Evolutionary conservation across 2,329 filamentous ascomycete species (phyloP), one percentile per base, ranked within the genome.

Genomic region (Alternaria sp.): DNA sequence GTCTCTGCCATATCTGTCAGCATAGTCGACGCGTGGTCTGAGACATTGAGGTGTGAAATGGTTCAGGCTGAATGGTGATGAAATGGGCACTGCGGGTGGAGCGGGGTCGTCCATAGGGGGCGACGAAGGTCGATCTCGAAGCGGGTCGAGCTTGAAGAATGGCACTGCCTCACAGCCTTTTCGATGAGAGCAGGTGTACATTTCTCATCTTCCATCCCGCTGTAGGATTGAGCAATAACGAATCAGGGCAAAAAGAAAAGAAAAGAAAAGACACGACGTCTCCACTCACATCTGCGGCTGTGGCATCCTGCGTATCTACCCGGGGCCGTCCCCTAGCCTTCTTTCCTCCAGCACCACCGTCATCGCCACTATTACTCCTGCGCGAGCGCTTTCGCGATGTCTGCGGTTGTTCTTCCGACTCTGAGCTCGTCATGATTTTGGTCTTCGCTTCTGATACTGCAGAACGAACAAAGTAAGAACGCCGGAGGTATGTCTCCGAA

Each of bases 301-400:
- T 93, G 78, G 92, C 88, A 78, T 94, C 91, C 62, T 88, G 88
- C n/a, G 88, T 87, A 67, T 94, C 89, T 16, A 95, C 83, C 52
- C 92, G 84, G 6, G 92, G 92, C 57, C 92, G 85, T 8, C 92
- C 92, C 73, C 92, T 84, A 18, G 87, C 82, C 69, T 90, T 87
- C 72, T 81, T 83, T 45, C 74, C 72, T 14, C 69, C 66, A 44
- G 67, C 60, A 43, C 57, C 67, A 41, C 70, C 65, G 55, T 69
- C 69, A 18, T 74, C 74, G 40, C 66, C 70, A 50, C 63, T 66
- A 44, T 66, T 70, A 46, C 68, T 73, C 27, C 63, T 68, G 51
- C 75, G 73, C 41, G 69, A 69, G 32, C 78, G 71, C 65, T 79
- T 79, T 48, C 70, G 73, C 16, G 71, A 50, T n/a, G 62, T 65